Evolutionary conservation across 208 protist genomes (phyloP).

Genomic region (Trypanosoma theileri): DNA sequence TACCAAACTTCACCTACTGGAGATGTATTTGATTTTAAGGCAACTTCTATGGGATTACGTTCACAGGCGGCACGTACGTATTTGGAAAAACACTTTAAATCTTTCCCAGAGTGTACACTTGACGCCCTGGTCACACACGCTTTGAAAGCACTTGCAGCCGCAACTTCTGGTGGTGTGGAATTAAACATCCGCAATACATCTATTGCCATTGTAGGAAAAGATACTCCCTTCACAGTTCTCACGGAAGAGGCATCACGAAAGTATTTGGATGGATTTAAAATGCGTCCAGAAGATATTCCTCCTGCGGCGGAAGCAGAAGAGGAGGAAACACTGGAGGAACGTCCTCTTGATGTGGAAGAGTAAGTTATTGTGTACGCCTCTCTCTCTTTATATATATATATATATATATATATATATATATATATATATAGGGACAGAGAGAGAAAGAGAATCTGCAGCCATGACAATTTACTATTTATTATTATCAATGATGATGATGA

Average conservation of each 20-base stretch:
- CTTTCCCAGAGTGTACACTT: slow-evolving; percentile 83
- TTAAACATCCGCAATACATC: slow-evolving; percentile 93
- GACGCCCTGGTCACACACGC: slow-evolving; percentile 93
- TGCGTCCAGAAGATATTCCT: slow-evolving; percentile 77
- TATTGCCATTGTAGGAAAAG: slow-evolving; percentile 91
- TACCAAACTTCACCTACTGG: slow-evolving; percentile 97
- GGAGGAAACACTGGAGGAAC: slow-evolving; percentile 59
- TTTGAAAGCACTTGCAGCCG: slow-evolving; percentile 91
- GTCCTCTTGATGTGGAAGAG: slow-evolving; percentile 82
- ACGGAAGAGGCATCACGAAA: slow-evolving; percentile 79
- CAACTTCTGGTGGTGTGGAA: slow-evolving; percentile 87
- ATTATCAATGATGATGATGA: no score
- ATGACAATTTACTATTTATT: no score
- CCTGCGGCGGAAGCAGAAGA: slow-evolving; percentile 54
- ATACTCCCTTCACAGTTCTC: slow-evolving; percentile 83
- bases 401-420: no score
- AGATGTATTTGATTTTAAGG: slow-evolving; percentile 98
- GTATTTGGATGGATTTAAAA: slow-evolving; percentile 85
- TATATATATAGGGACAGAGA: no score
- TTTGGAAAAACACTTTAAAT: slow-evolving; percentile 97
- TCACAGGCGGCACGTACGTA: slow-evolving; percentile 98
- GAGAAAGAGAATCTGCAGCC: no score
- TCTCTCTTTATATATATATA: no score
- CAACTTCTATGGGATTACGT: slow-evolving; percentile 98
- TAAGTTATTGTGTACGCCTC: slow-evolving; percentile 37